Conservation (phyloP, 805 yeast genomes). For the Suhomyces sp. region DNA sequence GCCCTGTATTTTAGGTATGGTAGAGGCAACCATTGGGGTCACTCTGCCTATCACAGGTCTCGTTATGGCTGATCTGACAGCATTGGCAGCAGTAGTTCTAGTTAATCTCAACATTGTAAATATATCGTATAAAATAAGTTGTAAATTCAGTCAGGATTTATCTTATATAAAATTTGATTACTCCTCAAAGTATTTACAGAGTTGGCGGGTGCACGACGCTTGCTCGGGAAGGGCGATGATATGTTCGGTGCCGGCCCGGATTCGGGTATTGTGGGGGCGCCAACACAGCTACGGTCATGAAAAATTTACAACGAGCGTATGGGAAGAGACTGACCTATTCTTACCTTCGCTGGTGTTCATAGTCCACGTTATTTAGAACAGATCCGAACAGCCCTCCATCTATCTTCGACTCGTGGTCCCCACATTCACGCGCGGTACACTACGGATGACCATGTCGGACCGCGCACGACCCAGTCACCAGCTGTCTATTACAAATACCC, state of each 20-base stretch:
- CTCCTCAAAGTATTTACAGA: neutral
- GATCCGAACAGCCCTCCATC: neutral
- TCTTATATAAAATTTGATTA: neutral
- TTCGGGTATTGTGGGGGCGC: neutral
- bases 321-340: neutral
- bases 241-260: neutral
- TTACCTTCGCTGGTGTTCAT: neutral
- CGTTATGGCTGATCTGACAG: conserved; percentile 3
- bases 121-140: neutral
- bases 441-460: neutral
- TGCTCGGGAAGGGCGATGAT: conserved; percentile 3
- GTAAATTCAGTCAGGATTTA: neutral
- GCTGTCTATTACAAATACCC: neutral
- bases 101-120: conserved; percentile 26
- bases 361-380: neutral
- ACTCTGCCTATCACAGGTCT: conserved; percentile 2
- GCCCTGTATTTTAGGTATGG: neutral
- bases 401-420: neutral
- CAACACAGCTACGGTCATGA: neutral
- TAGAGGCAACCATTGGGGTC: conserved; percentile 9
- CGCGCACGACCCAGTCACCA: neutral
- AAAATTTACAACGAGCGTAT: neutral
- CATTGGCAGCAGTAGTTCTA: conserved; percentile 11
- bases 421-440: neutral
- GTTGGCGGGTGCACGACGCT: conserved; percentile 2